Conservation (phyloP, 352 stramenopile genomes). For the Phytopythium oedochilum region DNA sequence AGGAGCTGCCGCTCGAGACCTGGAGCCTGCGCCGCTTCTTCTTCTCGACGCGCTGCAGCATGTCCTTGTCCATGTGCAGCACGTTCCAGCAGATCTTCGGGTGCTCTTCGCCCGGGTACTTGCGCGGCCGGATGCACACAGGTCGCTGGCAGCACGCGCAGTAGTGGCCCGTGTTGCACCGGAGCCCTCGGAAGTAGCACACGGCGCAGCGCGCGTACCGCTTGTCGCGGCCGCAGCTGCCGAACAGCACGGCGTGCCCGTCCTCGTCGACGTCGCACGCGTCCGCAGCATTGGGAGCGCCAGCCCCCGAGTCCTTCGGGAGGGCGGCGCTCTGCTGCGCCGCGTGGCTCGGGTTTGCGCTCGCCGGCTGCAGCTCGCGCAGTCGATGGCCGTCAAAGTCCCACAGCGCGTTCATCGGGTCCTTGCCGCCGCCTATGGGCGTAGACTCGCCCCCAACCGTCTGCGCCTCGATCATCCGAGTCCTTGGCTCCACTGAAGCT, state of each 20-base stretch:
- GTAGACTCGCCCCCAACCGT: neutral
- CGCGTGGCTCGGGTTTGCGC: slow-evolving; percentile 29
- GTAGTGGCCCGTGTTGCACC: slow-evolving; percentile 66
- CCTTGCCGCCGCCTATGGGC: slow-evolving; percentile 13
- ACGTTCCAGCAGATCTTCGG: slow-evolving; percentile 82
- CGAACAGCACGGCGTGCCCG: slow-evolving; percentile 46
- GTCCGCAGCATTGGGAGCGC: neutral
- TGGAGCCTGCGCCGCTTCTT: slow-evolving; percentile 56
- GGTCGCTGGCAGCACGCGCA: slow-evolving; percentile 64
- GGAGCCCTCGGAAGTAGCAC: slow-evolving; percentile 65
- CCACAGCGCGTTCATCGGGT: slow-evolving; percentile 63
- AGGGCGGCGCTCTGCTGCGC: slow-evolving; percentile 1
- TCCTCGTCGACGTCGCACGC: slow-evolving; percentile 32
- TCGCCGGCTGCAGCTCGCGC: slow-evolving; percentile 31
- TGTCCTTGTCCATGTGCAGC: slow-evolving; percentile 72
- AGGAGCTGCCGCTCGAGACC: neutral
- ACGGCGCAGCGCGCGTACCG: slow-evolving; percentile 67
- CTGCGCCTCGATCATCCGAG: no score
- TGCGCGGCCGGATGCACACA: slow-evolving; percentile 66
- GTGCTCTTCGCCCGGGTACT: slow-evolving; percentile 60
- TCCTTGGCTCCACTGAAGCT: neutral
- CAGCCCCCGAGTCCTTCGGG: neutral
- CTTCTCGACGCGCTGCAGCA: slow-evolving; percentile 69
- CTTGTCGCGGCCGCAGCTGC: slow-evolving; percentile 65
- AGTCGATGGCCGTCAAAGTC: slow-evolving; percentile 58